These are phyloP conservation scores for Talinum fruticosum DNA, from an alignment of 148 eudicot genomes.

Conservation along the genomic window DNA sequence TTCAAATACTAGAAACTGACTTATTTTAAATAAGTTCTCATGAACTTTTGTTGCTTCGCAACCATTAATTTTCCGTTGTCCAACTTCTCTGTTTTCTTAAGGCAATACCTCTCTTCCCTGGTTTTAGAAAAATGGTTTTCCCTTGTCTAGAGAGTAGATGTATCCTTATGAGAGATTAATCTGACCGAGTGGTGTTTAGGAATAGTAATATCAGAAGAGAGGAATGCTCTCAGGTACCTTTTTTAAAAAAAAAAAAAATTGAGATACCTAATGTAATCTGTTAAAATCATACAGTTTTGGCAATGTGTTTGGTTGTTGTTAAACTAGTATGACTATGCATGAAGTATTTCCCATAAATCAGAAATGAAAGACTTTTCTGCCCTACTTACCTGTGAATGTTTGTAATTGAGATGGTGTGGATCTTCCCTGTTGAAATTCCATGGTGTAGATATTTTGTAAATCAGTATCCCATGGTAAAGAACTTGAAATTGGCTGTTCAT, in stretches of 20 bases:
- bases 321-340: background rate
- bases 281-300: too few species aligned
- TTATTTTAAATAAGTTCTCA: background rate
- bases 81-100: background rate
- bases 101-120: background rate
- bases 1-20: background rate
- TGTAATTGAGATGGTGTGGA: constrained; percentile 51
- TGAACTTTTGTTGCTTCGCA: background rate
- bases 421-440: constrained; percentile 72
- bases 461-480: constrained; percentile 68
- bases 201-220: constrained; percentile 1
- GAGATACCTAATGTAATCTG: too few species aligned
- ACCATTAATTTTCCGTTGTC: background rate
- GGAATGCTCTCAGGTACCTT: background rate
- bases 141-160: background rate
- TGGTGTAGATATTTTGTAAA: constrained; percentile 48
- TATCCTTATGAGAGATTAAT: too few species aligned
- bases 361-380: background rate
- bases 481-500: constrained; percentile 53
- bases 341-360: background rate
- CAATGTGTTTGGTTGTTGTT: background rate
- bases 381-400: constrained; percentile 62
- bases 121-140: background rate
- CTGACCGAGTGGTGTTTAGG: constrained; percentile 1
- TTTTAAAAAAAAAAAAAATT: too few species aligned